Evolutionary conservation across 108 stramenopile species (phyloP), one percentile per base, ranked within the genome.

Genomic region (Cafeteria roenbergensis): DNA sequence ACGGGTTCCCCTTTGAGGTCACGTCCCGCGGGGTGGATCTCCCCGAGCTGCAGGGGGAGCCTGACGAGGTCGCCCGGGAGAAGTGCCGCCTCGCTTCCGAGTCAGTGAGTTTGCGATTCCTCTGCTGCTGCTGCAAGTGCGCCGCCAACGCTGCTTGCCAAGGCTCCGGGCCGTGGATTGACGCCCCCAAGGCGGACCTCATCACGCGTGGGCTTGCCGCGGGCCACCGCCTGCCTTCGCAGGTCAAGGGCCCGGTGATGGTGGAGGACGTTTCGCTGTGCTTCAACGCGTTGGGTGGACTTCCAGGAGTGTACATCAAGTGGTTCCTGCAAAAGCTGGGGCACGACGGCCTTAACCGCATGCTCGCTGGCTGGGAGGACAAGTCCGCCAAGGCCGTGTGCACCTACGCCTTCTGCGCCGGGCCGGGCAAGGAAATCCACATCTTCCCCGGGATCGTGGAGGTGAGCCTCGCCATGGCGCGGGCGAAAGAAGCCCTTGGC

Each of bases 281-380:
- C 79, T 98, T 95, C 79, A 85, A 88, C 73, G 90, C 90, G 0
- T 73, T 97, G 62, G 81, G 86, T 53, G 92, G 92, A 8, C 78
- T 95, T 53, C 96, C 96, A 20, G 96, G 96, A 28, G 86, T 89
- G 1, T 98, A 98, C 81, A 90, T 94, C 60, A 98, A 98, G 74
- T 98, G 93, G 94, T 98, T 98, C 75, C 73, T 95, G 14, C 88
- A 93, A 29, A 86, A 86, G 57, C 75, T 82, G 68, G 93, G 94
- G 20, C 92, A 91, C 51, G 88, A 82, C 62, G 93, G 96, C 12
- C 62, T 93, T 33, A 87, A 86, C 75, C 85, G 87, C 55, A 83
- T 95, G 75, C 67, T 83, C 26, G 73, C 53, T 8, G 93, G 86
- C 38, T 92, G 86, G 65, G 84, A 88, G 21, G 96, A 95, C 65